Conservation (phyloP, 2,329 filamentous ascomycete species). For the Cladobotryum protrusum region DNA sequence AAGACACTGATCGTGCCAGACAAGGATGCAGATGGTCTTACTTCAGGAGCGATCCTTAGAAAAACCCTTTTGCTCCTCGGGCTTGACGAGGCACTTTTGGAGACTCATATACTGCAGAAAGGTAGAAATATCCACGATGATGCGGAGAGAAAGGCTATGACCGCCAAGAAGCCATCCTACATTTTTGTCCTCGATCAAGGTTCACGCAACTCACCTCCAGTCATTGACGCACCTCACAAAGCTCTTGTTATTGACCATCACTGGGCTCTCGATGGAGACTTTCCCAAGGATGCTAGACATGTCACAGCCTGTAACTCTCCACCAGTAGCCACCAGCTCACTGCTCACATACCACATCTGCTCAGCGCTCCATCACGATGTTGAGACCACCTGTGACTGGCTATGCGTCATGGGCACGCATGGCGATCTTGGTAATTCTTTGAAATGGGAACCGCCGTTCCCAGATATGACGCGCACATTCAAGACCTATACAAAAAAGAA, state of each 20-base stretch:
- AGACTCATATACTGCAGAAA: slow-evolving; percentile 48
- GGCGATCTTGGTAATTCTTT: slow-evolving; percentile 59
- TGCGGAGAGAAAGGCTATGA: slow-evolving; percentile 34
- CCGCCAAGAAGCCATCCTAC: slow-evolving; percentile 43
- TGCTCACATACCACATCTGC: slow-evolving; percentile 61
- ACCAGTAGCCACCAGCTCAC: slow-evolving; percentile 57
- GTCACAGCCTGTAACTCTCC: slow-evolving; percentile 59
- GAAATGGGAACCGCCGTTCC: slow-evolving; percentile 62
- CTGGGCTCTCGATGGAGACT: slow-evolving; percentile 46
- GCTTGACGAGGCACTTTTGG: slow-evolving; percentile 35
- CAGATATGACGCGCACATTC: slow-evolving; percentile 56
- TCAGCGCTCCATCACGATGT: slow-evolving; percentile 47
- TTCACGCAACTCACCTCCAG: slow-evolving; percentile 46
- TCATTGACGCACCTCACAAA: slow-evolving; percentile 44
- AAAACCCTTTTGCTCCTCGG: slow-evolving; percentile 55
- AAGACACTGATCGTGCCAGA: slow-evolving; percentile 58
- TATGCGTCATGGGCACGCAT: slow-evolving; percentile 59
- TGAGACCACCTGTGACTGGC: slow-evolving; percentile 46
- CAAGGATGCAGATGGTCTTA: slow-evolving; percentile 63
- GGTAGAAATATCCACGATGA: slow-evolving; percentile 53
- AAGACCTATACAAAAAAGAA: slow-evolving; percentile 55
- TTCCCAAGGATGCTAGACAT: slow-evolving; percentile 47
- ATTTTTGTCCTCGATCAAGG: slow-evolving; percentile 63
- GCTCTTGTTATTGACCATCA: slow-evolving; percentile 62
- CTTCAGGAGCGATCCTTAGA: slow-evolving; percentile 54